Evolutionary conservation across 768 basidiomycete genomes (phyloP).

Genomic region (Amanita brunnescens): DNA sequence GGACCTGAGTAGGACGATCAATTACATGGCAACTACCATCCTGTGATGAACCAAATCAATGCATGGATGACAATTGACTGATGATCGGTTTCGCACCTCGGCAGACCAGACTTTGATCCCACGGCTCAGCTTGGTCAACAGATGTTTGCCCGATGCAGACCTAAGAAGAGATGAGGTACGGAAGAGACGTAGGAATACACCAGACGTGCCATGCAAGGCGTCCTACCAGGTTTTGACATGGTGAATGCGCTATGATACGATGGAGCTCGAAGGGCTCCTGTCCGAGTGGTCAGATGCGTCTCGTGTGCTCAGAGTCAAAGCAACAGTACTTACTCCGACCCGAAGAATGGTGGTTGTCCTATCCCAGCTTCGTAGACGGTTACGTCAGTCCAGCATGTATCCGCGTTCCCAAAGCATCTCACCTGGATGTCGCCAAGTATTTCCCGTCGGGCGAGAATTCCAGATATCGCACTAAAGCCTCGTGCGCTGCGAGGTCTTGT

Average conservation of each 20-base stretch:
- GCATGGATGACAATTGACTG: not conserved
- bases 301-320: conserved; percentile 6
- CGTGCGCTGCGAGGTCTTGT: conserved; percentile 56
- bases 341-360: conserved; percentile 59
- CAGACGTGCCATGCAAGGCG: conserved; percentile 61
- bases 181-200: not conserved
- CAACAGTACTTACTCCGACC: conserved; percentile 39
- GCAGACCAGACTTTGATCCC: conserved; percentile 65
- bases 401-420: conserved; percentile 6
- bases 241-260: conserved; percentile 55
- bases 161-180: conserved; percentile 20
- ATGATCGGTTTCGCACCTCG: conserved; percentile 34
- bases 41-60: conserved; percentile 21
- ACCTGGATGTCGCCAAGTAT: conserved; percentile 68
- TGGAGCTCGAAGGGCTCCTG: conserved; percentile 54
- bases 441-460: conserved; percentile 73
- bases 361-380: conserved; percentile 41
- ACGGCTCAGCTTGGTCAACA: conserved; percentile 57
- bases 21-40: conserved; percentile 66
- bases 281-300: not conserved
- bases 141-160: conserved; percentile 54
- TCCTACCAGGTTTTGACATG: conserved; percentile 53
- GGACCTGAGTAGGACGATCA: conserved; percentile 43
- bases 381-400: not conserved
- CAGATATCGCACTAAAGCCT: conserved; percentile 60